A percentile compares a stretch with the other conserved stretches of the same genome.
phyloP scores from a whole-genome alignment of 441 rosid species.

The Arabidopsis hybrid region DNA sequence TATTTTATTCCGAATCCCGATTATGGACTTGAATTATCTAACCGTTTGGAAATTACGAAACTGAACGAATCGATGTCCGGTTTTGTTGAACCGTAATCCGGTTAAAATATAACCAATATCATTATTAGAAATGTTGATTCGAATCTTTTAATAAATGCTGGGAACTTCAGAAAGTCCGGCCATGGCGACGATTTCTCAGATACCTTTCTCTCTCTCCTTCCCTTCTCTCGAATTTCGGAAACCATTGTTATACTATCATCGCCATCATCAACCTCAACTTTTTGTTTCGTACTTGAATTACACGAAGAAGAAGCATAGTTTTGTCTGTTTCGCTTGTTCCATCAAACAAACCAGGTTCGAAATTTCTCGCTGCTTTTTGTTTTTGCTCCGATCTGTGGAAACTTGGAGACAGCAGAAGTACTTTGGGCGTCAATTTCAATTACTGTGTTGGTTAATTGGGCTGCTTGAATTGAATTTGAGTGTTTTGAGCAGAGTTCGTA shows the following conservation, averaged over 20 bases:
- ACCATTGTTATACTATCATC: slow-evolving; percentile 25
- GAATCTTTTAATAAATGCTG: slow-evolving; percentile 13
- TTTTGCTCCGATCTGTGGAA: not conserved
- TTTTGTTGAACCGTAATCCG: slow-evolving; percentile 1
- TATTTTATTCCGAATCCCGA: not conserved
- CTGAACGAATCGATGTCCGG: not conserved
- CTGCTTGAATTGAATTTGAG: slow-evolving; percentile 14
- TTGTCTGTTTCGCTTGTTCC: slow-evolving; percentile 54
- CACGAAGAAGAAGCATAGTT: slow-evolving; percentile 39
- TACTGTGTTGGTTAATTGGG: not conserved
- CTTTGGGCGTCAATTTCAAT: not conserved
- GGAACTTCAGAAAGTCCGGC: slow-evolving; percentile 20
- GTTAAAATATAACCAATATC: not conserved
- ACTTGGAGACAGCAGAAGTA: not conserved
- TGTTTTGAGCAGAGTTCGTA: slow-evolving; percentile 49
- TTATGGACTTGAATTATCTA: not conserved
- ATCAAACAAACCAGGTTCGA: slow-evolving; percentile 58
- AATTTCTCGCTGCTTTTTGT: not conserved
- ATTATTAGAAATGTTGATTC: not conserved
- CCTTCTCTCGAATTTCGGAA: slow-evolving; percentile 37
- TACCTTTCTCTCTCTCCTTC: slow-evolving; percentile 36
- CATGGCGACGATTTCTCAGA: slow-evolving; percentile 55
- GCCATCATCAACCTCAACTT: slow-evolving; percentile 29
- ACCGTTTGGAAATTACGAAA: not conserved
- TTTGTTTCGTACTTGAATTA: slow-evolving; percentile 30